Evolutionary conservation across 2,329 filamentous ascomycete genomes (phyloP), one percentile per base, ranked within the genome.

Genomic region (Botrytis byssoidea): DNA sequence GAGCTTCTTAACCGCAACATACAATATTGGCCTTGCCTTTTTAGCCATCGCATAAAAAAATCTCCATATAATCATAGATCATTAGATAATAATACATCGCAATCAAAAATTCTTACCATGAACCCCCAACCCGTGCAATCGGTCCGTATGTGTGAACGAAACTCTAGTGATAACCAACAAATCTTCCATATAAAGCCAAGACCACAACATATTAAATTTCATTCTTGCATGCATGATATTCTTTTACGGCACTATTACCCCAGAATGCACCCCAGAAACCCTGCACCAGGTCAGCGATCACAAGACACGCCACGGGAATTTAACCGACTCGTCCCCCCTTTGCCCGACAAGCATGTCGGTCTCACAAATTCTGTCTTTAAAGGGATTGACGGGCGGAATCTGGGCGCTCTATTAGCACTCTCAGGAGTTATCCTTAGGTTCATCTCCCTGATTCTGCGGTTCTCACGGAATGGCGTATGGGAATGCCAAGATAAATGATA

Each of bases 281-380:
- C 25, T 57, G 66, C 48, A 55, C 48, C 20, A 57, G 25, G 22
- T 32, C 35, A 25, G 66, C 66, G n/a, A 68, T 68, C 66, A 68
- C 48, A 57, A 22, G 66, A 18, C 35, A 68, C 48, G 35, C 66
- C 66, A 57, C 25, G 3, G 14, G 7, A 4, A 40, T 65, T 71
- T 64, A 71, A 25, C 69, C 69, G 69, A 51, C 69, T 65, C 44
- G 59, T 51, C 59, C 32, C 69, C 60, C 37, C 25, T 71, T 71
- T 65, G 65, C 25, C 69, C 69, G 44, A 40, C 12, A 64, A 44
- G 25, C 22, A 42, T 29, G 8, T 71, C 7, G 35, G 66, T 42
- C 16, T 14, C 48, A 42, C 12, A 68, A 42, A 42, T 16, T 18
- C 1, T 68, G 25, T 18, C 5, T 5, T 32, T 16, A 10, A 32